Percentiles rank a stretch among this genome's conserved stretches.
phyloP scores from a whole-genome alignment of 2,329 filamentous ascomycete species.

The Botrytis squamosa region DNA sequence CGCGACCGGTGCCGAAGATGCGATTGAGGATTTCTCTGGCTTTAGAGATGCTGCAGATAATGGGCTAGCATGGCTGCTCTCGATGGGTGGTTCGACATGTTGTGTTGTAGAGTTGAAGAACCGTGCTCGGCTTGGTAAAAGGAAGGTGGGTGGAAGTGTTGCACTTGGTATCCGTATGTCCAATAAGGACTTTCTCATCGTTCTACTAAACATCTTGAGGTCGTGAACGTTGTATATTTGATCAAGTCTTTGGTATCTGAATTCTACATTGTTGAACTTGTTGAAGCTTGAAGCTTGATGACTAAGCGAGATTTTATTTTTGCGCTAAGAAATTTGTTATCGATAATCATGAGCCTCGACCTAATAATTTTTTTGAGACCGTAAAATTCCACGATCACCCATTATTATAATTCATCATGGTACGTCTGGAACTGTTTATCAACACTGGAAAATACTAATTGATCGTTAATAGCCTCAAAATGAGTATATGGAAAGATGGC shows the following conservation, averaged over 20 bases:
- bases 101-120: conserved; percentile 52
- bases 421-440: conserved; percentile 19
- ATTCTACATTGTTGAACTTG: conserved; percentile 15
- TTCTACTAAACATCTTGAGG: conserved; percentile 43
- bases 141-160: conserved; percentile 50
- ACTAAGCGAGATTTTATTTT: conserved; percentile 18
- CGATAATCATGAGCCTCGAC: conserved; percentile 23
- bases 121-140: conserved; percentile 46
- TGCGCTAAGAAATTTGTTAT: conserved; percentile 28
- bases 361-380: conserved; percentile 23
- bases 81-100: conserved; percentile 44
- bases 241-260: conserved; percentile 20
- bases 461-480: conserved; percentile 66
- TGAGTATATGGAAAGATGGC: conserved; percentile 79
- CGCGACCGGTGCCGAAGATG: conserved; percentile 16
- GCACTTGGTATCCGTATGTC: conserved; percentile 51
- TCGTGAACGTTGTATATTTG: conserved; percentile 10
- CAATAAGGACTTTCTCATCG: conserved; percentile 61
- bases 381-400: conserved; percentile 24
- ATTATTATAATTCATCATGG: conserved; percentile 28
- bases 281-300: conserved; percentile 17
- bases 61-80: conserved; percentile 19
- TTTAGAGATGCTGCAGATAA: conserved; percentile 25
- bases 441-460: conserved; percentile 33
- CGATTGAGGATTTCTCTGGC: conserved; percentile 16